Evolutionary conservation across 2,329 filamentous ascomycete genomes (phyloP).

Genomic region (Teratosphaeria epicoccoides): DNA sequence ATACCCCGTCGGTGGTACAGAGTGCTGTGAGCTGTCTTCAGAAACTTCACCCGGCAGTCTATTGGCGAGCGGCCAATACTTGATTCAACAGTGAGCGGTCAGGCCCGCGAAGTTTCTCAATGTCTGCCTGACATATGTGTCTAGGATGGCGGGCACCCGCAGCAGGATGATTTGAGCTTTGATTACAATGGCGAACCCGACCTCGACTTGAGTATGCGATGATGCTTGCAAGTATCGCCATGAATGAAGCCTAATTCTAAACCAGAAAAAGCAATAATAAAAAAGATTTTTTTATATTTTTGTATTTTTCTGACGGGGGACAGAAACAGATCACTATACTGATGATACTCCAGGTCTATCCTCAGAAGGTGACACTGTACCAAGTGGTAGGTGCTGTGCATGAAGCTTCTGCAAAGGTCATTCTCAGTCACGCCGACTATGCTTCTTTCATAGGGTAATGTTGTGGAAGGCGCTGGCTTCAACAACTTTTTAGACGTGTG

Average conservation of each 20-base stretch:
- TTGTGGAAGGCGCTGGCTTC: constrained; percentile 3
- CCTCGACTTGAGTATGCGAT: constrained; percentile 48
- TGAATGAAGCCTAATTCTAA: not conserved
- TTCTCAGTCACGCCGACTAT: not conserved
- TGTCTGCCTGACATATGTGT: constrained; percentile 10
- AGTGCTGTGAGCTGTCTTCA: constrained; percentile 13
- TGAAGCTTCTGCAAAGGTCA: not conserved
- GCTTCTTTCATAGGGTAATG: not conserved
- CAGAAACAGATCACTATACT: not conserved
- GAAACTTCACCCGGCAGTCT: constrained; percentile 23
- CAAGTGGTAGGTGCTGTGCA: constrained; percentile 32
- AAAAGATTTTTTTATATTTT: too few species aligned
- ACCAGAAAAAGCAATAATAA: too few species aligned
- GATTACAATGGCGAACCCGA: constrained; percentile 40
- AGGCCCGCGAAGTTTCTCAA: not conserved
- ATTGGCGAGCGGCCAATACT: constrained; percentile 24
- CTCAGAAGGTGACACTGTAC: constrained; percentile 41
- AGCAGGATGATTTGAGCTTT: constrained; percentile 29
- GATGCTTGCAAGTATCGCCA: constrained; percentile 14
- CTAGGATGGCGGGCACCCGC: constrained; percentile 24
- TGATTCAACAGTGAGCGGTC: constrained; percentile 14
- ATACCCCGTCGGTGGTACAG: constrained; percentile 31
- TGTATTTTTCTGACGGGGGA: too few species aligned
- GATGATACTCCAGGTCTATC: constrained; percentile 17
- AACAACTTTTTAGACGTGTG: not conserved